Conservation (phyloP, 345 rosid species). For the Gossypium australe region DNA sequence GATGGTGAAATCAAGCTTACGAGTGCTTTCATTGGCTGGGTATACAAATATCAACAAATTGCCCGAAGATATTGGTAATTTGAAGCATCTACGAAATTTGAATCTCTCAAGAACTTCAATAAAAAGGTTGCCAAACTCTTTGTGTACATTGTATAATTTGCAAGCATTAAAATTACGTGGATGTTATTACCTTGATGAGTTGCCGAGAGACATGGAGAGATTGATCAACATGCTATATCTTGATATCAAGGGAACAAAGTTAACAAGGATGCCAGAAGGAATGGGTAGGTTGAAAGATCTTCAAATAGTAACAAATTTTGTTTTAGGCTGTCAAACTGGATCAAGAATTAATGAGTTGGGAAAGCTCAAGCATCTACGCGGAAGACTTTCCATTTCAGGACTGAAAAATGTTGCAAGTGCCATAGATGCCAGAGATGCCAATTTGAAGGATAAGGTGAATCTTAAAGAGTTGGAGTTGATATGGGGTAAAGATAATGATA, state of each 20-base stretch:
- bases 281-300: constrained; percentile 27
- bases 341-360: constrained; percentile 27
- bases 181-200: constrained; percentile 20
- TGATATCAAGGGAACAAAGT: constrained; percentile 16
- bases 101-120: constrained; percentile 2
- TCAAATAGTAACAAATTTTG: constrained; percentile 30
- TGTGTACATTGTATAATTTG: constrained; percentile 25
- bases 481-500: not conserved
- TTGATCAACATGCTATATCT: constrained; percentile 32
- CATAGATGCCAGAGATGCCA: not conserved
- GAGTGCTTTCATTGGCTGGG: not conserved
- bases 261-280: constrained; percentile 31
- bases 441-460: not conserved
- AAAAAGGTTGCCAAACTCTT: not conserved
- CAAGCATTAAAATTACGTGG: constrained; percentile 27
- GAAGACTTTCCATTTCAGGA: constrained; percentile 33
- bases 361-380: constrained; percentile 25
- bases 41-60: not conserved
- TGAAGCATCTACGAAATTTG: constrained; percentile 12
- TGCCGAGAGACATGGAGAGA: constrained; percentile 29
- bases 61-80: not conserved
- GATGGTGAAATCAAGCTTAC: not conserved
- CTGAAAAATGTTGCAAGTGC: constrained; percentile 22
- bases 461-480: not conserved
- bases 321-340: constrained; percentile 23